These are phyloP conservation scores for Sphagnum fallax DNA, from an alignment of 228 moss, liverwort and hornwort species.

Conservation along the genomic window DNA sequence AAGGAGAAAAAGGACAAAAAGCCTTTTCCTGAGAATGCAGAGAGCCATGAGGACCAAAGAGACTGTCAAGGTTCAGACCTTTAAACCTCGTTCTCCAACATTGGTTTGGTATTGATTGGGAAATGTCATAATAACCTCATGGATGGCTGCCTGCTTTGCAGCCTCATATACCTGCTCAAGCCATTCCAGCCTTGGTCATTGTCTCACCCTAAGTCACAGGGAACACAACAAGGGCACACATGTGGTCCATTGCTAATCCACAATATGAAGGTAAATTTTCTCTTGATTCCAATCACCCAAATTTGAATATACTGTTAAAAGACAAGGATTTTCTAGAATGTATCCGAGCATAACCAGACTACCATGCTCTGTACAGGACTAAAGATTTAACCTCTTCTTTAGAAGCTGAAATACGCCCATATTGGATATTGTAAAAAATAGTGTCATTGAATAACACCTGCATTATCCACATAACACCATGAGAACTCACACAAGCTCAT, in stretches of 20 bases:
- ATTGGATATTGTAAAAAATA: conserved; percentile 93
- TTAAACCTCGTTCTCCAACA: conserved; percentile 95
- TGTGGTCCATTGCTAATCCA: neutral
- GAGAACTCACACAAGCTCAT: neutral
- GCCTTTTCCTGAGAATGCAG: neutral
- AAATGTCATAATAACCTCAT: conserved; percentile 83
- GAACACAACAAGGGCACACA: neutral
- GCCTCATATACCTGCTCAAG: conserved; percentile 75
- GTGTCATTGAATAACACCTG: conserved; percentile 98
- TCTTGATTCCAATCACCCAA: too few relatives aligned
- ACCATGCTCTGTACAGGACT: neutral
- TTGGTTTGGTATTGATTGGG: conserved; percentile 78
- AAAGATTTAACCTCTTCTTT: conserved; percentile 73
- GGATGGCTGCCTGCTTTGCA: conserved; percentile 89
- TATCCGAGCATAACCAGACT: neutral
- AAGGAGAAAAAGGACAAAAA: neutral
- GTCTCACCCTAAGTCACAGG: neutral
- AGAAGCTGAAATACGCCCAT: conserved; percentile 80
- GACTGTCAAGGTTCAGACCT: conserved; percentile 31
- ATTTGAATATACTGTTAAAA: too few relatives aligned
- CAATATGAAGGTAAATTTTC: neutral
- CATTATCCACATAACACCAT: conserved; percentile 6
- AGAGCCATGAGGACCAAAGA: neutral
- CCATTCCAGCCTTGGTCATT: neutral
- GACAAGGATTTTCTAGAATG: neutral